Percentiles rank a stretch among this genome's conserved stretches.
Conservation (phyloP, 2,329 filamentous ascomycete genomes). For the Leptographium flavum region DNA sequence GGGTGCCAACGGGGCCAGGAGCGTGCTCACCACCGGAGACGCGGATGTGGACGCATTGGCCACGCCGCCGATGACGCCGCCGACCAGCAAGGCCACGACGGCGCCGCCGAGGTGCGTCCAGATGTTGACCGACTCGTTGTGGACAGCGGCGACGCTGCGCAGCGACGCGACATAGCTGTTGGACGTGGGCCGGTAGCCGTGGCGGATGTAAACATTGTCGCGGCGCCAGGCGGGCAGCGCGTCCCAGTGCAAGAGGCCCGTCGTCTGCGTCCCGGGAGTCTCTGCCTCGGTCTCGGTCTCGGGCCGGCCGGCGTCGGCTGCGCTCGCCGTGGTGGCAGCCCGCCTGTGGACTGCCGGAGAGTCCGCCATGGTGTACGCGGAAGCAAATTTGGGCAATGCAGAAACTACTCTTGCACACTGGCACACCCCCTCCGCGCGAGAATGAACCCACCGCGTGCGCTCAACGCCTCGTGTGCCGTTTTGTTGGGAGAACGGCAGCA, state of each 20-base stretch:
- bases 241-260: slow-evolving; percentile 42
- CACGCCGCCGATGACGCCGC: slow-evolving; percentile 27
- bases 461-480: neutral
- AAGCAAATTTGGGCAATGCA: no score
- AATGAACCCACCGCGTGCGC: no score
- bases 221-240: slow-evolving; percentile 44
- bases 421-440: no score
- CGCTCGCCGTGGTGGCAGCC: no score
- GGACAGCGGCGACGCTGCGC: slow-evolving; percentile 35
- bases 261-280: no score
- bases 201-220: slow-evolving; percentile 41
- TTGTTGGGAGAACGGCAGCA: neutral
- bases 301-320: no score
- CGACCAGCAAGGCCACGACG: slow-evolving; percentile 37
- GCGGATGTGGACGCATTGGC: no score
- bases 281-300: no score
- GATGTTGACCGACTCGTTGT: slow-evolving; percentile 51
- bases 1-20: neutral
- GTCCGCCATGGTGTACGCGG: no score
- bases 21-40: neutral
- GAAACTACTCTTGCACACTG: no score
- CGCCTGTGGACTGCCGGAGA: no score
- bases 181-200: slow-evolving; percentile 37
- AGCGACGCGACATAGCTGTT: slow-evolving; percentile 32
- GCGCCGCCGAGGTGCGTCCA: slow-evolving; percentile 54